These are phyloP conservation scores for Eucalyptus guilfoylei DNA, from an alignment of 345 rosid genomes.

Conservation along the genomic window DNA sequence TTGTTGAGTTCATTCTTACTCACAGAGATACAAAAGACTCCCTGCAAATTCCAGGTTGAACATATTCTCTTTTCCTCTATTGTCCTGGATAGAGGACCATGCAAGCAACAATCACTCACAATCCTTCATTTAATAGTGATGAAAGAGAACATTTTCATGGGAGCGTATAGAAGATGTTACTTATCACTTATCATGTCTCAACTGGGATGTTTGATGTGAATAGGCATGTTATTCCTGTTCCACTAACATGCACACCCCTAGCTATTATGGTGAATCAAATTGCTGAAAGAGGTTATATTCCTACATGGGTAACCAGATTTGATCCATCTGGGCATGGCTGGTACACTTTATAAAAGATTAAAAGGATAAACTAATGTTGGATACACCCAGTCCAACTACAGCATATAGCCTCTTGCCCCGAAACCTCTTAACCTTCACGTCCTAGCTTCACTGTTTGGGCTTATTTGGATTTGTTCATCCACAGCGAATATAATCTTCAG, in stretches of 20 bases:
- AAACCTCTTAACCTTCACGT: neutral
- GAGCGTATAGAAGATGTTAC: neutral
- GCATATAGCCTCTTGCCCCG: neutral
- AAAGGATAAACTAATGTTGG: neutral
- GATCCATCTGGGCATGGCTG: neutral
- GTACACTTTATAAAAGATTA: neutral
- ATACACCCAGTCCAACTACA: neutral
- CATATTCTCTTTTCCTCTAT: slow-evolving; percentile 6
- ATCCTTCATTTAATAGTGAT: neutral
- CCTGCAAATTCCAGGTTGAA: slow-evolving; percentile 38
- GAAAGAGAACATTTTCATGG: neutral
- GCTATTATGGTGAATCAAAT: neutral
- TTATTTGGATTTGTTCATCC: neutral
- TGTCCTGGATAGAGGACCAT: neutral
- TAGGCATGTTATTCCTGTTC: neutral
- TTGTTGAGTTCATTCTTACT: slow-evolving; percentile 49
- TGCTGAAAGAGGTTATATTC: neutral
- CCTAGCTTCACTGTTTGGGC: neutral
- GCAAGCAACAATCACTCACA: neutral
- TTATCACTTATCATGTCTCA: neutral
- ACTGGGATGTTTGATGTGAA: neutral
- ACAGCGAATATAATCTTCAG: neutral
- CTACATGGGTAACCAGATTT: neutral
- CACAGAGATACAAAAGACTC: slow-evolving; percentile 32
- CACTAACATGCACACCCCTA: neutral